phyloP scores from a whole-genome alignment of 306 rosid genomes.

The Vigna radiata region DNA sequence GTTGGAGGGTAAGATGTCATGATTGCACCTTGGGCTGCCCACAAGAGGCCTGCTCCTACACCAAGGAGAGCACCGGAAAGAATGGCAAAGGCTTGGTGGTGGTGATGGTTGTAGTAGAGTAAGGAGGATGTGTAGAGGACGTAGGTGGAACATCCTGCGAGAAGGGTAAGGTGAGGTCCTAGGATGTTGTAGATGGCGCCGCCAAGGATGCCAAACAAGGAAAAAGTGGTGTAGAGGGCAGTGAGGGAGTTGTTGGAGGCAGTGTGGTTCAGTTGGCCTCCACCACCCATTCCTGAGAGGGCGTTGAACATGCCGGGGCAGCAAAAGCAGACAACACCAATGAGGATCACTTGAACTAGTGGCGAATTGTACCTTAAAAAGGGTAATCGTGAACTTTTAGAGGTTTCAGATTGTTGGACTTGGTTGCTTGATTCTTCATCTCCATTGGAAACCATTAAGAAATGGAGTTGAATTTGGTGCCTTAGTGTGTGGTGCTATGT shows the following conservation, averaged over 20 bases:
- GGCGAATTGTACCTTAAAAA: slow-evolving; percentile 68
- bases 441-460: slow-evolving; percentile 56
- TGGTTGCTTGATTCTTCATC: slow-evolving; percentile 45
- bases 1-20: slow-evolving; percentile 84
- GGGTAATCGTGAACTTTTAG: slow-evolving; percentile 27
- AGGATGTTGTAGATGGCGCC: slow-evolving; percentile 84
- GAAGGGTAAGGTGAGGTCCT: slow-evolving; percentile 78
- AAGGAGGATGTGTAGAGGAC: slow-evolving; percentile 72
- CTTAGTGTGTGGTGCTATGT: not conserved
- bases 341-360: slow-evolving; percentile 56
- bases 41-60: slow-evolving; percentile 73
- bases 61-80: slow-evolving; percentile 72
- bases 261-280: slow-evolving; percentile 69
- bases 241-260: slow-evolving; percentile 80
- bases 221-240: slow-evolving; percentile 70
- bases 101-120: slow-evolving; percentile 76
- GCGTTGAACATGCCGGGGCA: slow-evolving; percentile 93
- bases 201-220: slow-evolving; percentile 74
- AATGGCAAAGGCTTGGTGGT: slow-evolving; percentile 61
- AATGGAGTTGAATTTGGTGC: not conserved
- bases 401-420: not conserved
- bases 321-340: slow-evolving; percentile 75
- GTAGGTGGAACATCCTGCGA: slow-evolving; percentile 69
- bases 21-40: slow-evolving; percentile 85
- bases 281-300: slow-evolving; percentile 82